Percentiles rank a stretch among this genome's conserved stretches.
phyloP scores from a whole-genome alignment of 2,329 filamentous ascomycete genomes.

The Penicillium vulpinum region DNA sequence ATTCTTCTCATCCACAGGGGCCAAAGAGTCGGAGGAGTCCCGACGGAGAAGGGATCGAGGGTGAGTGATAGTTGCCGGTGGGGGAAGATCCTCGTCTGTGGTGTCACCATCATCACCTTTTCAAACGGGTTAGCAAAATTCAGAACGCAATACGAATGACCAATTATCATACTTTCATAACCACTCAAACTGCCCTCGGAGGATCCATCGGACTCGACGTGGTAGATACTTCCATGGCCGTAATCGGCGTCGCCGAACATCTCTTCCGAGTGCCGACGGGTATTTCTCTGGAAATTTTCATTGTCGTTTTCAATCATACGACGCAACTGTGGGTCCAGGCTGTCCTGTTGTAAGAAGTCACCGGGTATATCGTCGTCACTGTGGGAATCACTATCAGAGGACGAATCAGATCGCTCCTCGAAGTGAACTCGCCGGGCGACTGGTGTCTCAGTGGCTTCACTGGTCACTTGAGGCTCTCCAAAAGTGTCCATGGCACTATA shows the following conservation, averaged over 20 bases:
- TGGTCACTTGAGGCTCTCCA: slow-evolving; percentile 38
- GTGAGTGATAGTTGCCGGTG: slow-evolving; percentile 49
- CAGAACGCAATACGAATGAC: slow-evolving; percentile 24
- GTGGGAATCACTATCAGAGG: slow-evolving; percentile 57
- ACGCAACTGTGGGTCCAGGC: slow-evolving; percentile 70
- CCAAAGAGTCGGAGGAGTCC: slow-evolving; percentile 48
- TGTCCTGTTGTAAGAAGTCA: slow-evolving; percentile 74
- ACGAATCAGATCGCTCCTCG: slow-evolving; percentile 60
- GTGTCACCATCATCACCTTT: slow-evolving; percentile 61
- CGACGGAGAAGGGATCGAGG: slow-evolving; percentile 53
- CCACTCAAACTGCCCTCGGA: slow-evolving; percentile 49
- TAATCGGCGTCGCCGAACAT: slow-evolving; percentile 43
- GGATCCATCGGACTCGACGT: slow-evolving; percentile 46
- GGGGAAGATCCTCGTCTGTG: slow-evolving; percentile 59
- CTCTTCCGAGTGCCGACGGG: slow-evolving; percentile 39
- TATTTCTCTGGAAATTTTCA: slow-evolving; percentile 27
- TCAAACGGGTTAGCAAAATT: slow-evolving; percentile 47
- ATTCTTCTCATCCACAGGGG: slow-evolving; percentile 42
- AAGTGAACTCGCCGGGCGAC: slow-evolving; percentile 71
- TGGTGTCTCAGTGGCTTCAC: slow-evolving; percentile 44
- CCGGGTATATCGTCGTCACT: slow-evolving; percentile 68
- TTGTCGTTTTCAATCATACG: slow-evolving; percentile 70
- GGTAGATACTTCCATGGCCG: slow-evolving; percentile 44
- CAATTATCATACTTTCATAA: slow-evolving; percentile 57
- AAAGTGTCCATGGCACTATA: slow-evolving; percentile 42